Conservation (phyloP, 805 yeast genomes). For the Candida glaebosa region DNA sequence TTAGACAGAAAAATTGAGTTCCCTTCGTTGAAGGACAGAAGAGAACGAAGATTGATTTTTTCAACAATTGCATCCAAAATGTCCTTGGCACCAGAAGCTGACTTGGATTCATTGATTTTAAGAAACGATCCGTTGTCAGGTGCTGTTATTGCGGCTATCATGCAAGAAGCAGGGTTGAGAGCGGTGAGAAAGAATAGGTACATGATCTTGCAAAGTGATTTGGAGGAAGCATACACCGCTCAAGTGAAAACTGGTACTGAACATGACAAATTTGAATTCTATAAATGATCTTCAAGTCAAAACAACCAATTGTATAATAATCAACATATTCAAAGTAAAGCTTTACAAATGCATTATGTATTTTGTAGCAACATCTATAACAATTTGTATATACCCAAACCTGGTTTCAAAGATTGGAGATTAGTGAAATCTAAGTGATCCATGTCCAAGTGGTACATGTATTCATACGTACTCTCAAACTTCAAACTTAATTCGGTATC, state of each 20-base stretch:
- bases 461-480: constrained; percentile 24
- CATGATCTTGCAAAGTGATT: constrained; percentile 90
- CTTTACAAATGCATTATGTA: too few species aligned
- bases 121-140: constrained; percentile 98
- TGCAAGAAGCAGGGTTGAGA: constrained; percentile 99
- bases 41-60: constrained; percentile 96
- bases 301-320: constrained; percentile 2
- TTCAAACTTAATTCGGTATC: constrained; percentile 3
- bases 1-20: constrained; percentile 97
- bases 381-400: constrained; percentile 54
- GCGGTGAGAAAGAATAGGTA: constrained; percentile 98
- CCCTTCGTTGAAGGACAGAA: constrained; percentile 92
- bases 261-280: constrained; percentile 96
- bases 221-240: constrained; percentile 95
- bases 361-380: too few species aligned
- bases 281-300: constrained; percentile 52
- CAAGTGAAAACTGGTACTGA: constrained; percentile 96
- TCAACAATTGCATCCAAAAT: constrained; percentile 94
- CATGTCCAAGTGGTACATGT: constrained; percentile 57
- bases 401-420: constrained; percentile 52
- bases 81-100: constrained; percentile 98
- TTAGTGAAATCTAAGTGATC: constrained; percentile 65
- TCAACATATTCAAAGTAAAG: constrained; percentile 1
- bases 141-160: constrained; percentile 96
- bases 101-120: constrained; percentile 87